Evolutionary conservation across 495 filamentous ascomycete species (phyloP).

Genomic region (Penicillium malachiteum): DNA sequence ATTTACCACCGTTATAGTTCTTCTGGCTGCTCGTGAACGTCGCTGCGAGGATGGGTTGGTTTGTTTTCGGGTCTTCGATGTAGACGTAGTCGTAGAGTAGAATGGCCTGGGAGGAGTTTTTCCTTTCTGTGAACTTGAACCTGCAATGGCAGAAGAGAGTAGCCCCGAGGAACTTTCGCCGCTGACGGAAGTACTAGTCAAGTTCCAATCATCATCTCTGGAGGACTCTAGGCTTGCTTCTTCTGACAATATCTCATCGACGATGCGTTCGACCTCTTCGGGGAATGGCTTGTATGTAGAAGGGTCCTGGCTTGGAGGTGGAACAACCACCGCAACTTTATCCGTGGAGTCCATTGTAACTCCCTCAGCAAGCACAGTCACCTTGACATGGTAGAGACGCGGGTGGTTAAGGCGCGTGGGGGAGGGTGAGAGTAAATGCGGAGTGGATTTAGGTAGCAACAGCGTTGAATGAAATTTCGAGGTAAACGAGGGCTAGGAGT

Average conservation of each 20-base stretch:
- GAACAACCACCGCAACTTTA: slow-evolving; percentile 20
- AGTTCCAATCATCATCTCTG: slow-evolving; percentile 9
- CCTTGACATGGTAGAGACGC: too few relatives aligned
- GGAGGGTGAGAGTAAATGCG: too few relatives aligned
- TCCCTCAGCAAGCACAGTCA: not conserved
- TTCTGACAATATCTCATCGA: slow-evolving; percentile 29
- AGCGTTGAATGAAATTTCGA: too few relatives aligned
- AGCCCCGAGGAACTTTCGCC: not conserved
- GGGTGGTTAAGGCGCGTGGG: too few relatives aligned
- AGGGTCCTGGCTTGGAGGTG: slow-evolving; percentile 20
- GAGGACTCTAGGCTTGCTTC: slow-evolving; percentile 24
- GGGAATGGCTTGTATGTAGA: slow-evolving; percentile 20
- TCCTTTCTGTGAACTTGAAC: not conserved
- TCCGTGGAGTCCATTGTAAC: slow-evolving; percentile 5
- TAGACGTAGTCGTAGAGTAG: not conserved
- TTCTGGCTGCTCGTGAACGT: not conserved
- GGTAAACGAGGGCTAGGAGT: too few relatives aligned
- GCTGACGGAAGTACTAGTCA: not conserved
- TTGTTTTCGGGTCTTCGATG: not conserved
- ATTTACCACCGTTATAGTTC: slow-evolving; percentile 5
- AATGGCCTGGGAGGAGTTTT: not conserved
- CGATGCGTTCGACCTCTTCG: slow-evolving; percentile 10
- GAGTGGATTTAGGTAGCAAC: too few relatives aligned
- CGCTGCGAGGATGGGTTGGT: too few relatives aligned
- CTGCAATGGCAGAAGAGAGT: not conserved